Base-by-base conservation (phyloP, 805 yeast genomes). In the Candida sonorensis region DNA sequence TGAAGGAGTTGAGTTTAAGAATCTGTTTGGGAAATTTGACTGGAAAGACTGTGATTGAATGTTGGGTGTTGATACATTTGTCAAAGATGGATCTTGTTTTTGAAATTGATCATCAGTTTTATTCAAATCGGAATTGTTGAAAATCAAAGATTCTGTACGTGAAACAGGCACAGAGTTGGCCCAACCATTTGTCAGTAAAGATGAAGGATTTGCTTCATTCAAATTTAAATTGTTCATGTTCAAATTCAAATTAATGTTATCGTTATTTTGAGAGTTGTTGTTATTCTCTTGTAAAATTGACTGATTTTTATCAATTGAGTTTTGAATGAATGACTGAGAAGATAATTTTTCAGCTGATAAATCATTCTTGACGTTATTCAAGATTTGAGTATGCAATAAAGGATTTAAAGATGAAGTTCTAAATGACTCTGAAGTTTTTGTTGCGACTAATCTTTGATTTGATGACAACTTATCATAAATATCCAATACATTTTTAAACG, bases 401-500 rank as follows among this genome's bases (percentile, higher is more conserved):
- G 35, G 23, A 26, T 39, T 37, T 27, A 37, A 26, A 9, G 46
- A 48, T n/a, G 59, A 41, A 2, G 64, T 50, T 27, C 54, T 45
- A 36, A 51, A 62, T 14, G 51, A 45, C 18, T 55, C 64, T 17
- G 49, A 48, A 18, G 40, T 15, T n/a, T 36, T 26, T 9, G 35
- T 26, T n/a, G 42, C 34, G 20, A 33, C 31, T n/a, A 45, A 51
- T 21, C 52, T 48, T 26, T 58, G 51, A 20, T 51, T 43, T 7
- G 49, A 45, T 21, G 59, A 49, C 54, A 64, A 56, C 14, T 59
- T 55, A 23, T 61, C 51, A 69, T 78, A 77, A 10, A 75, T 66
- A 15, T 65, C 57, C 37, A 77, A 63, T 41, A 77, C 65, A 42
- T 77, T 75, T 18, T 66, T 64, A 52, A 74, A 57, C 6, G 72